A percentile compares a stretch with the other conserved stretches of the same genome.
These are phyloP conservation scores for Amanita muscaria DNA, from an alignment of 768 basidiomycete genomes.

Conservation along the genomic window DNA sequence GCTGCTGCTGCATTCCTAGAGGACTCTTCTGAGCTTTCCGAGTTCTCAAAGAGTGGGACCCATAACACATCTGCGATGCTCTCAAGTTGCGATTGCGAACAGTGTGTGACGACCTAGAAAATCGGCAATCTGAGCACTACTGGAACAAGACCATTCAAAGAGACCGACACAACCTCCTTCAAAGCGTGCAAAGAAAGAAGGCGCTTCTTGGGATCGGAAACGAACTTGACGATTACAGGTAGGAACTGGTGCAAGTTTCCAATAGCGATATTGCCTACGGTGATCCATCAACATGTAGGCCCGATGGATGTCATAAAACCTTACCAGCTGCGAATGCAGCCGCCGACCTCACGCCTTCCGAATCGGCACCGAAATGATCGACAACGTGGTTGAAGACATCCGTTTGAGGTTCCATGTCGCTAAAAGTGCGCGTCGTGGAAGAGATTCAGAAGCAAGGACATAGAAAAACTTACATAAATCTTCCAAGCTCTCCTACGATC, in stretches of 20 bases:
- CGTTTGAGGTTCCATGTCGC: slow-evolving; percentile 77
- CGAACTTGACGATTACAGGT: slow-evolving; percentile 72
- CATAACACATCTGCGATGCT: slow-evolving; percentile 84
- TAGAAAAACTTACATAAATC: slow-evolving; percentile 58
- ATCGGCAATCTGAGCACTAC: background rate
- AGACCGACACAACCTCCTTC: slow-evolving; percentile 58
- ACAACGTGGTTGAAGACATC: slow-evolving; percentile 74
- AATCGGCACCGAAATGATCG: slow-evolving; percentile 63
- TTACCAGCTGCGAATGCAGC: slow-evolving; percentile 90
- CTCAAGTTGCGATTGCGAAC: slow-evolving; percentile 76
- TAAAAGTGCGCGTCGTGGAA: slow-evolving; percentile 23
- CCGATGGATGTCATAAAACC: slow-evolving; percentile 11
- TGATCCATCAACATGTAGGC: background rate
- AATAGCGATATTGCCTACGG: slow-evolving; percentile 85
- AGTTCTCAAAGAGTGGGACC: slow-evolving; percentile 87
- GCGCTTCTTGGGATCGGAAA: slow-evolving; percentile 68
- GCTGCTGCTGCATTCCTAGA: slow-evolving; percentile 93
- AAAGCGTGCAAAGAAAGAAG: slow-evolving; percentile 84
- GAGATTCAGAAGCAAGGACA: background rate
- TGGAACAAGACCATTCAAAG: background rate
- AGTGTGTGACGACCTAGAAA: slow-evolving; percentile 81
- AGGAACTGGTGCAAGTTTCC: slow-evolving; percentile 86
- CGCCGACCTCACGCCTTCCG: slow-evolving; percentile 82
- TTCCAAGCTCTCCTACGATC: slow-evolving; percentile 88
- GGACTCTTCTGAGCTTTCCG: slow-evolving; percentile 83